Percentiles rank a stretch among this genome's conserved stretches.
phyloP scores from a whole-genome alignment of 2,329 filamentous ascomycete species.

The Juglanconis oblonga region DNA sequence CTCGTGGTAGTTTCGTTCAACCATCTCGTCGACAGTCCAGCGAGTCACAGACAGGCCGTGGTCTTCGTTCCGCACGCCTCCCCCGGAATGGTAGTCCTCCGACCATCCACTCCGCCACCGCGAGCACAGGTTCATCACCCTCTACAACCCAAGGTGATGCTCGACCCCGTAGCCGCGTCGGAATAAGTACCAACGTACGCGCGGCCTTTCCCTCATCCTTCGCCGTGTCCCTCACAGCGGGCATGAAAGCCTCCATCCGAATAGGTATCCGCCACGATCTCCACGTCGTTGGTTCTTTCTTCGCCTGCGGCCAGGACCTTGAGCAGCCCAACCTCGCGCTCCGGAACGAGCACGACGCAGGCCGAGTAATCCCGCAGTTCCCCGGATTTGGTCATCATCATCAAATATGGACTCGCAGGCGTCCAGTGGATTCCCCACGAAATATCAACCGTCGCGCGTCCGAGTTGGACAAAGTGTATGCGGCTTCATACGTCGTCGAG shows the following conservation, averaged over 20 bases:
- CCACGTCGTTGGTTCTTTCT: constrained; percentile 25
- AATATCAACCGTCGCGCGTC: constrained; percentile 36
- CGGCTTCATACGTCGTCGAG: constrained; percentile 43
- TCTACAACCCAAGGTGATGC: constrained; percentile 29
- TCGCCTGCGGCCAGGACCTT: constrained; percentile 28
- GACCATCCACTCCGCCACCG: constrained; percentile 29
- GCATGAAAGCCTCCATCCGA: constrained; percentile 27
- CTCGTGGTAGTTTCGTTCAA: constrained; percentile 26
- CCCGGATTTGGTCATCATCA: constrained; percentile 28
- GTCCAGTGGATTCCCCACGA: constrained; percentile 33
- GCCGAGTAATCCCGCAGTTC: constrained; percentile 31
- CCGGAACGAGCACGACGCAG: constrained; percentile 31
- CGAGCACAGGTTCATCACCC: constrained; percentile 26
- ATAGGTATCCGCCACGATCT: constrained; percentile 24
- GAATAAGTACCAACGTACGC: constrained; percentile 27
- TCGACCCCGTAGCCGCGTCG: constrained; percentile 21
- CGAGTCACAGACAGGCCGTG: constrained; percentile 30
- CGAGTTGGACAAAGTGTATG: constrained; percentile 29
- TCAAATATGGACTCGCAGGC: background rate
- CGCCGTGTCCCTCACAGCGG: constrained; percentile 28
- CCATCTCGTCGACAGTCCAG: constrained; percentile 25
- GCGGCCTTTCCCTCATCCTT: constrained; percentile 25
- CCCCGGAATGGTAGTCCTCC: constrained; percentile 27
- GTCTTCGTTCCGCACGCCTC: constrained; percentile 24
- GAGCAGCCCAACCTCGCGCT: constrained; percentile 31